Evolutionary conservation across 2,329 filamentous ascomycete genomes (phyloP), one percentile per base, ranked within the genome.

Genomic region (Simplicillium aogashimaense): DNA sequence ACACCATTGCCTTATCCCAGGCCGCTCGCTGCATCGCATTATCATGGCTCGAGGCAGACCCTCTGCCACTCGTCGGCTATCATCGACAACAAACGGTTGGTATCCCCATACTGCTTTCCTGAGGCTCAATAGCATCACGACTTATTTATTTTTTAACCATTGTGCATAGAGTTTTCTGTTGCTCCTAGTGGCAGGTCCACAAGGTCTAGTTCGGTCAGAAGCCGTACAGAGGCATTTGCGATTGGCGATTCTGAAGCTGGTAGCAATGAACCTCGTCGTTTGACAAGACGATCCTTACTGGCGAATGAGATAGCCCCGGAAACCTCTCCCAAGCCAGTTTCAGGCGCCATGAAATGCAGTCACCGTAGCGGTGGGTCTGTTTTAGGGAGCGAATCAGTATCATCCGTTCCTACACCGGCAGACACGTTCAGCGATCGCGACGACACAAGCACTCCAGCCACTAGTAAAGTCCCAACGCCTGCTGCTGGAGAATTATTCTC

Each of bases 381-480:
- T 10, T 25, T 49, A 6, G 45, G 46, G 17, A 58, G 51, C 35
- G 54, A 54, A 29, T 56, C 60, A 7, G 49, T 50, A 7, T 64
- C 59, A 13, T 59, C 60, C 4, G 51, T 47, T 1, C 53, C 51
- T 32, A 60, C 59, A 4, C 51, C 59, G 15, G 32, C 47, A 3
- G 55, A 54, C 8, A 46, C 38, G 3, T 53, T 55, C 10, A 56
- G 59, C 1, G 46, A 46, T 17, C 59, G 57, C 17, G 56, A 51
- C 28, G 57, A 51, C 8, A 54, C 54, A 35, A 61, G 57, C 7
- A 64, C 61, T 3, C 57, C 60, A 13, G 60, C 53, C 5, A 63
- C 60, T 2, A 64, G 60, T 48, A 57, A 57, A 36, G 38, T 61
- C 6, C 54, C 58, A 6, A 64, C 61, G 7, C 61, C 61, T 2